Base-by-base conservation (phyloP, 1,284 basidiomycete genomes). In the Volvariella surrecta region DNA sequence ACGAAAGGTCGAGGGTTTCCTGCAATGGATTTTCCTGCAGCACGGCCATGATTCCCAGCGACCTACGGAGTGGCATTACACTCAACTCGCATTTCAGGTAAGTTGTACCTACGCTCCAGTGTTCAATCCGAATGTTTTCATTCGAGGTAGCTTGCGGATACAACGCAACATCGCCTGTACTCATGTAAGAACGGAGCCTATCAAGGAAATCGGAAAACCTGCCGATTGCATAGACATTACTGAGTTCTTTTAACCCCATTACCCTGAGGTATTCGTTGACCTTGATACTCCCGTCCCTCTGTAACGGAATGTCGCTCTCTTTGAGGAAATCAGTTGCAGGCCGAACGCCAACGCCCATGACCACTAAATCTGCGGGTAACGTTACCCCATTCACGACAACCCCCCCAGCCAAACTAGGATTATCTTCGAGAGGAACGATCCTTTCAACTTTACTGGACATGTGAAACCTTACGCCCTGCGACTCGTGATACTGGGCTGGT, bases 291-390 rank as follows among this genome's bases (percentile, higher is more conserved):
- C 88, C 88, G 53, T 91, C 88, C 55, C 74, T 79, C 62, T 91
- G 84, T 2, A 92, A 61, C 44, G 76, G 69, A 42, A 85, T 75
- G 6, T 73, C 73, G 52, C 78, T 83, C 17, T 72, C 73, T 58
- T 85, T 85, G 52, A 96, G 65, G 66, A 85, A 92, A 30, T 79
- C 67, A 0, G 93, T 95, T 2, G 89, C 89, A 20, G 93, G 93
- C 1, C 73, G 73, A 9, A 93, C 92, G 48, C 93, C 93, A 4
- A 92, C 88, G 30, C 89, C 93, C 77, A 96, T 83, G 45, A 97
- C 69, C 46, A 97, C 74, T 38, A 88, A 73, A 56, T 93, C 88
- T 11, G 88, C 88, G 0, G 75, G 72, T 28, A 96, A 63, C 1
- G 74, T 76, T 45, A 79, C 69, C 11, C 81, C 81, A 52, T 85